Base-by-base conservation (phyloP, 1,284 basidiomycete species). In the Neolentinus lepideus region DNA sequence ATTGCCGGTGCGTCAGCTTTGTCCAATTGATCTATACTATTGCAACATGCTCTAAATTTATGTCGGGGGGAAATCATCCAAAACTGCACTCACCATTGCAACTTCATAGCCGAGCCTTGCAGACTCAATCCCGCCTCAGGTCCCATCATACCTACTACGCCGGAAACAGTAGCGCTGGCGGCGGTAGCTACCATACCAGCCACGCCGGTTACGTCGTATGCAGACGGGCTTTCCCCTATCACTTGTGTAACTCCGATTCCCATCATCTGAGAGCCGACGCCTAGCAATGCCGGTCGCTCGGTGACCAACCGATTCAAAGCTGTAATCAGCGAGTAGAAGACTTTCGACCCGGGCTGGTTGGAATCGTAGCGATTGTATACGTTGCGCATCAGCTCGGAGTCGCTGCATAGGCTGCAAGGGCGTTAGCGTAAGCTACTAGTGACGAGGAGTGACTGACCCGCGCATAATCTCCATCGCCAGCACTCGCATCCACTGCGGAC, bases 1-100 rank as follows among this genome's bases (percentile, higher is more conserved):
- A 96, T 92, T 0, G 83, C 76, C 0, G 97, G 97, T 0, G 95
- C 85, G 63, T 99, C 97, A 0, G 92, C 87, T 70, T 99, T 97
- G 73, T 98, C 94, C 16, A 96, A 82, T 67, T 97, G 94, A 66
- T 98, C 94, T 62, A 98, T 96, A 66, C 94, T 95, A 61, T 52
- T 10, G 4, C 3, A 12, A 26, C n/a, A 14, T 12, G n/a, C 22
- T 50, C 47, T 8, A 50, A n/a, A 25, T 29, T 21, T 6, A 6
- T 26, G 16, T 26, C 47, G 25, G 4, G 6, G 9, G 27, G 48
- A 51, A 25, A 6, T n/a, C 14, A 36, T 33, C 21, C 53, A 27
- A 12, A n/a, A 27, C 35, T 21, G 47, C 2, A 64, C 83, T 56
- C 62, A 92, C 87, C 91, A 91, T 67, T 92, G 90, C 29, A 94